phyloP scores from a whole-genome alignment of 1,284 basidiomycete genomes.

The Uromyces viciae-fabae region DNA sequence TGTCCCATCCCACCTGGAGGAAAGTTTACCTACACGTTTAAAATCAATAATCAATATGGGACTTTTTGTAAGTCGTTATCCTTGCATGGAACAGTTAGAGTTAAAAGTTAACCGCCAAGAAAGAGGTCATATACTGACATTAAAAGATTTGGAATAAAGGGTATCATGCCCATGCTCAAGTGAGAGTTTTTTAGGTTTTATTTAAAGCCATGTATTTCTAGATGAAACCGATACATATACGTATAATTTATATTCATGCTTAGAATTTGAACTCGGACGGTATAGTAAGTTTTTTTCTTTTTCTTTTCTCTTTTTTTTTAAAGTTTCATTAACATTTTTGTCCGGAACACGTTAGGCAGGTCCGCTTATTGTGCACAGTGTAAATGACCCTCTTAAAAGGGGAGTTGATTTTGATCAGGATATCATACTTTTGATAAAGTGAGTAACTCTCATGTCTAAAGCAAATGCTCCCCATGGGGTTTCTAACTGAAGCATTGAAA shows the following conservation, averaged over 20 bases:
- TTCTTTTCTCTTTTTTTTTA: neutral
- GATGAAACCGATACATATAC: no score
- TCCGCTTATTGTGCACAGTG: constrained; percentile 50
- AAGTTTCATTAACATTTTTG: constrained; percentile 48
- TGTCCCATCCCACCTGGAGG: constrained; percentile 60
- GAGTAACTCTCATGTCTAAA: neutral
- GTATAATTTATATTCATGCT: neutral
- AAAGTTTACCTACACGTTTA: constrained; percentile 61
- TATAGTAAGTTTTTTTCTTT: neutral
- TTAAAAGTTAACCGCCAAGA: no score
- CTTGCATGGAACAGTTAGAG: neutral
- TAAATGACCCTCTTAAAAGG: constrained; percentile 48
- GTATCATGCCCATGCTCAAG: constrained; percentile 26
- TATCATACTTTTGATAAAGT: constrained; percentile 27
- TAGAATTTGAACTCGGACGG: constrained; percentile 17
- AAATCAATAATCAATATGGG: constrained; percentile 55
- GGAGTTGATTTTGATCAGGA: constrained; percentile 32
- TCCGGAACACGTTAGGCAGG: no score
- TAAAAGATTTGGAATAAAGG: neutral
- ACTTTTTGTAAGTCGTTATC: constrained; percentile 55
- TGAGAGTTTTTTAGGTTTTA: neutral
- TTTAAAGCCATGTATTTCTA: no score
- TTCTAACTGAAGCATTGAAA: neutral
- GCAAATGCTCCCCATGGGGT: neutral
- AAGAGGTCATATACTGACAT: no score